Evolutionary conservation across 768 basidiomycete species (phyloP).

Genomic region (Psilocybe azurescens): DNA sequence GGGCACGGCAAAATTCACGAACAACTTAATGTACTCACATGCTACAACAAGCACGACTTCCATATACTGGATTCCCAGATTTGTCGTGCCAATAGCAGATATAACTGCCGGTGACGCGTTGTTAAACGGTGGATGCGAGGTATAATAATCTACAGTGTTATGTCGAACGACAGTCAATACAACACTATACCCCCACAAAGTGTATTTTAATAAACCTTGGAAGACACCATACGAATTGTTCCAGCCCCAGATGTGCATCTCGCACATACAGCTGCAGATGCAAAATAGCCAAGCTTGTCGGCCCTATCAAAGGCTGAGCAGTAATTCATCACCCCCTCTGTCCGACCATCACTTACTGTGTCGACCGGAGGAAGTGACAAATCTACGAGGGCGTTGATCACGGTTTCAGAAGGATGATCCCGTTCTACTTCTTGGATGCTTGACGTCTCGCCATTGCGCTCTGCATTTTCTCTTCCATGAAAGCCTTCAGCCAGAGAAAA

Average conservation of each 20-base stretch:
- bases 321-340: neutral
- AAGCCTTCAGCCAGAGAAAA: neutral
- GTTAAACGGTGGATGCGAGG: constrained; percentile 3
- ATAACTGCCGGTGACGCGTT: neutral
- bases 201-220: neutral
- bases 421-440: neutral
- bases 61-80: constrained; percentile 4
- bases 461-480: neutral
- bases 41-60: neutral
- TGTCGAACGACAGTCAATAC: no score
- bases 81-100: neutral
- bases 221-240: constrained; percentile 3
- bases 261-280: neutral
- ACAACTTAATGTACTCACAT: neutral
- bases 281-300: constrained; percentile 7
- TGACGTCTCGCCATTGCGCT: neutral
- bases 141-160: neutral
- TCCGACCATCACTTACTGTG: neutral
- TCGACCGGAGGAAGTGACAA: constrained; percentile 1
- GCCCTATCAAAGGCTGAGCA: neutral
- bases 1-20: no score
- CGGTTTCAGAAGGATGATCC: neutral
- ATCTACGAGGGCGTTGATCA: neutral
- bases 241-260: constrained; percentile 3
- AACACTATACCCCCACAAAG: neutral